A percentile compares a stretch with the other conserved stretches of the same genome.
Evolutionary conservation across 257 asterid genomes (phyloP).

Genomic region (Salvia splendens): DNA sequence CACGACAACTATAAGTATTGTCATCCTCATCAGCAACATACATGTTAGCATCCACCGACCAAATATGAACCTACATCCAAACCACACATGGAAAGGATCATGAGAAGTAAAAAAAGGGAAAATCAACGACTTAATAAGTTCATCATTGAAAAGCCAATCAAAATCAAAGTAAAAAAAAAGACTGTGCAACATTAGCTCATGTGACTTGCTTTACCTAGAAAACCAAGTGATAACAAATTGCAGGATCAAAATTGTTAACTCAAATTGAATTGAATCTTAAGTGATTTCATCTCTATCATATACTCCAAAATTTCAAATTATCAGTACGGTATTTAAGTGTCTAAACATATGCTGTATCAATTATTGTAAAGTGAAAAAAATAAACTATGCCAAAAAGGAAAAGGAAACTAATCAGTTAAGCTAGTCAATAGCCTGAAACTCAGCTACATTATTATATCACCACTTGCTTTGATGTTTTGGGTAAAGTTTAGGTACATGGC

Average conservation of each 20-base stretch:
- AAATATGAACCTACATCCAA: slow-evolving; percentile 64
- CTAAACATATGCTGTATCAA: background rate
- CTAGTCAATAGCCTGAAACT: background rate
- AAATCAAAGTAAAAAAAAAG: slow-evolving; percentile 3
- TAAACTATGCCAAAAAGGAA: background rate
- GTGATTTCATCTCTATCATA: background rate
- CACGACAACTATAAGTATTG: slow-evolving; percentile 88
- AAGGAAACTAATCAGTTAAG: background rate
- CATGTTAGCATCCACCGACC: slow-evolving; percentile 96
- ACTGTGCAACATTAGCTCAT: slow-evolving; percentile 4
- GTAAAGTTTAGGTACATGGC: background rate
- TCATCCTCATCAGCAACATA: slow-evolving; percentile 98
- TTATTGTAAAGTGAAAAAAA: background rate
- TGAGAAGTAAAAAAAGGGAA: slow-evolving; percentile 19
- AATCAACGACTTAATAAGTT: slow-evolving; percentile 12
- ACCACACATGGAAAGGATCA: slow-evolving; percentile 25
- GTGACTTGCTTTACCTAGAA: slow-evolving; percentile 19
- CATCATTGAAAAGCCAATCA: slow-evolving; percentile 9
- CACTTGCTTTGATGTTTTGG: background rate
- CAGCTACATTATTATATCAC: background rate
- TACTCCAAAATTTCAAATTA: background rate
- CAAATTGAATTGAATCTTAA: background rate
- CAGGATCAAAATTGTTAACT: slow-evolving; percentile 7
- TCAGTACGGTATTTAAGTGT: slow-evolving; percentile 8
- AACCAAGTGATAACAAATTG: slow-evolving; percentile 19